Base-by-base conservation (phyloP, 768 basidiomycete species). In the Pulveroboletus frians region DNA sequence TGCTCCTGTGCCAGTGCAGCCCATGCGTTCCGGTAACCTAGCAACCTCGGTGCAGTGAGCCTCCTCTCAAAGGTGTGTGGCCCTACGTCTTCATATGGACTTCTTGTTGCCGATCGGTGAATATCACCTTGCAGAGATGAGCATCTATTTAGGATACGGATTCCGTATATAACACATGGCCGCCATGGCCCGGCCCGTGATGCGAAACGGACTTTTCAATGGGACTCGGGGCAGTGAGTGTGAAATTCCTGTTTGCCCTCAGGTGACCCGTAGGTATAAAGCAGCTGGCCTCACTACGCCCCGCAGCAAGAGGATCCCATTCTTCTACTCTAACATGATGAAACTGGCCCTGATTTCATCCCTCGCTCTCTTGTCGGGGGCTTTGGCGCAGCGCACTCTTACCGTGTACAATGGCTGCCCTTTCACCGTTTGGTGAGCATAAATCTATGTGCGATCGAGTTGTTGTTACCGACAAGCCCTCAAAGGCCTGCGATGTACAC, bases 361-460 rank as follows among this genome's bases (percentile, higher is more conserved):
- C 31, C 52, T 68, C 38, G 64, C 64, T 23, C 53, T 73, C 35
- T 36, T 66, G 17, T 66, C 69, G 3, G 52, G 42, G 48, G 67
- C 44, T n/a, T 67, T 69, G 35, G 63, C 69, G n/a, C 79, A 74
- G 37, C 76, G 83, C 30, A 83, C 77, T 23, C 75, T 86, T 53
- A 80, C 76, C 0, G 79, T 80, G 21, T 71, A 72, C 58, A 86
- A 85, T 67, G 72, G 67, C 3, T 85, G 84, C 58, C 75, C 81
- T 0, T 85, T 83, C 66, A 85, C 83, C 3, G 74, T 85, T 51
- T 85, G 84, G 84, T 83, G 57, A 46, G 71, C 44, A 21, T 43
- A 34, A n/a, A 37, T 6, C 3, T 30, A 10, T 38, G 13, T 11
- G 8, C 27, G 17, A 43, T 30, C 6, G 36, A 36, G n/a, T 46